These are phyloP conservation scores for Ascochyta viciae-villosae DNA, from an alignment of 2,329 filamentous ascomycete genomes.

Conservation along the genomic window DNA sequence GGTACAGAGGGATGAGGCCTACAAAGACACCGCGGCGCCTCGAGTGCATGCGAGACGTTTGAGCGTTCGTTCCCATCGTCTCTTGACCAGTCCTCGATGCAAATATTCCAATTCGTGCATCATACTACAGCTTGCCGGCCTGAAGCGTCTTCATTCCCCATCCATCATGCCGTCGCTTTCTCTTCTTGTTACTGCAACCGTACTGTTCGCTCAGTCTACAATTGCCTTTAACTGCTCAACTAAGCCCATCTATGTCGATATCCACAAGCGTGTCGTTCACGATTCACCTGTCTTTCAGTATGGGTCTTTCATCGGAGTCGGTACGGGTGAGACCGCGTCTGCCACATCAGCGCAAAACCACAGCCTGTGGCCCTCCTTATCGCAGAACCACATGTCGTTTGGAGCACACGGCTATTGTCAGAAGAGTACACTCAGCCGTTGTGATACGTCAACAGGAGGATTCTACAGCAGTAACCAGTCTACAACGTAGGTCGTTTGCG, in stretches of 20 bases:
- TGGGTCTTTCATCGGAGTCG: slow-evolving; percentile 55
- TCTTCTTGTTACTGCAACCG: slow-evolving; percentile 38
- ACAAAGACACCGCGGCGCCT: slow-evolving; percentile 44
- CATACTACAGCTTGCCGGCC: slow-evolving; percentile 35
- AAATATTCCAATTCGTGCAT: neutral
- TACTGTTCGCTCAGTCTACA: slow-evolving; percentile 47
- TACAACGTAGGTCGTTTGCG: slow-evolving; percentile 33
- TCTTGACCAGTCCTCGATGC: slow-evolving; percentile 18
- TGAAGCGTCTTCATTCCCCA: slow-evolving; percentile 32
- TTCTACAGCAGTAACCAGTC: slow-evolving; percentile 43
- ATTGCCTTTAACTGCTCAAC: slow-evolving; percentile 50
- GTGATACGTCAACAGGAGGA: slow-evolving; percentile 43
- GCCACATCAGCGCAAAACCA: slow-evolving; percentile 53
- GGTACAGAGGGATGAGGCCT: slow-evolving; percentile 33
- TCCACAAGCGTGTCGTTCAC: slow-evolving; percentile 53
- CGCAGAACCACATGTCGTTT: slow-evolving; percentile 53
- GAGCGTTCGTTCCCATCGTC: slow-evolving; percentile 28
- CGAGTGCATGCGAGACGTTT: slow-evolving; percentile 25
- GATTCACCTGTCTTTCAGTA: slow-evolving; percentile 51
- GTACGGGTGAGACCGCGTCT: slow-evolving; percentile 25
- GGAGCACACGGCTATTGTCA: slow-evolving; percentile 48
- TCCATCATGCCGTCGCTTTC: slow-evolving; percentile 39
- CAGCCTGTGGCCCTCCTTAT: slow-evolving; percentile 53
- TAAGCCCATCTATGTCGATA: slow-evolving; percentile 53
- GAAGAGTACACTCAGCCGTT: slow-evolving; percentile 44